Evolutionary conservation across 106 monocot genomes (phyloP).

Genomic region (Dactylorhiza incarnata): DNA sequence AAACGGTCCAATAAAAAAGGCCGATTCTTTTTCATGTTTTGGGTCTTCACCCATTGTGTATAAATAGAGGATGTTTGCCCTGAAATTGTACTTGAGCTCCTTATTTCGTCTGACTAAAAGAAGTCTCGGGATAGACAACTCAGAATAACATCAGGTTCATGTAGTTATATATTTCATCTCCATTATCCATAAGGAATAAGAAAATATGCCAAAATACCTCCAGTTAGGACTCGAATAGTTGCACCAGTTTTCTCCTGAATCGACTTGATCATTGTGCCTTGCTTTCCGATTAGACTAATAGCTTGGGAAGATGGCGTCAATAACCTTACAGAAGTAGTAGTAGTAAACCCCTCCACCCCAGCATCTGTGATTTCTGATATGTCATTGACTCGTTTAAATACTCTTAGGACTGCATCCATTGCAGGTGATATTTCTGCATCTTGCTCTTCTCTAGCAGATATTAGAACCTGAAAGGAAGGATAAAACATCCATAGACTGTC

Average conservation of each 20-base stretch:
- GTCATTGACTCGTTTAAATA: conserved; percentile 68
- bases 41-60: no score
- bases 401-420: conserved; percentile 70
- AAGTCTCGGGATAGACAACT: background rate
- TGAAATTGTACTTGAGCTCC: no score
- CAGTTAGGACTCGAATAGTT: conserved; percentile 45
- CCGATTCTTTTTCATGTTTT: no score
- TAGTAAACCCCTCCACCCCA: conserved; percentile 11
- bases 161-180: background rate
- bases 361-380: conserved; percentile 38
- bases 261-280: conserved; percentile 63
- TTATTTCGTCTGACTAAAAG: no score
- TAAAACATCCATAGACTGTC: background rate
- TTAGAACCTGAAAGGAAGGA: conserved; percentile 55
- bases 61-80: no score
- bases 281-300: conserved; percentile 80
- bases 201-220: conserved; percentile 37
- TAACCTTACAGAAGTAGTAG: conserved; percentile 37
- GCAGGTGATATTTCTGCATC: conserved; percentile 71
- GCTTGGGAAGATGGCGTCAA: conserved; percentile 69
- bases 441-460: conserved; percentile 78
- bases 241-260: conserved; percentile 78
- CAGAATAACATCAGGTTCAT: background rate
- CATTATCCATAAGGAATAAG: background rate
- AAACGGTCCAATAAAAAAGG: no score